These are phyloP conservation scores for Penicillium sp. DNA, from an alignment of 2,329 filamentous ascomycete species.

Conservation along the genomic window DNA sequence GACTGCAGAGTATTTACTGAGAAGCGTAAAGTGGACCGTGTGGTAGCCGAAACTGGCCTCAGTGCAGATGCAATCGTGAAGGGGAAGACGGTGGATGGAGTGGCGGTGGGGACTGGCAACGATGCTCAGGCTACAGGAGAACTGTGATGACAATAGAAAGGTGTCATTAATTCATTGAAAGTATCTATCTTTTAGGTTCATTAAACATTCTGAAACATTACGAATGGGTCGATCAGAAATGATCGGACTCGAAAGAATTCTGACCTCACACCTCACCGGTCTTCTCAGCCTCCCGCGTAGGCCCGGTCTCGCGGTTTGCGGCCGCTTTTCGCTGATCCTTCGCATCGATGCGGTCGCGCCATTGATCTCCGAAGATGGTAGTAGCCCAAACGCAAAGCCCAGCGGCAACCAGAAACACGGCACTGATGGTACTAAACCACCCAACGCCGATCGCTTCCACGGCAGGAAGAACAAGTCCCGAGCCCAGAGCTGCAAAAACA, in stretches of 20 bases:
- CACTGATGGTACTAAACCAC: conserved; percentile 73
- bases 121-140: background rate
- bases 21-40: conserved; percentile 31
- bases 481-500: conserved; percentile 68
- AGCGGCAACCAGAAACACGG: conserved; percentile 53
- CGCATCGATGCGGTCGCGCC: conserved; percentile 56
- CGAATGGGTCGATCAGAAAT: background rate
- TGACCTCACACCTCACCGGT: conserved; percentile 8
- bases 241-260: no score
- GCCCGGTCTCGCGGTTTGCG: conserved; percentile 7
- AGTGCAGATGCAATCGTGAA: conserved; percentile 17
- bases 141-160: background rate
- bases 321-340: conserved; percentile 41
- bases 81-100: conserved; percentile 1
- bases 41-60: conserved; percentile 27
- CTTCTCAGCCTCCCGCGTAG: background rate
- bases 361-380: conserved; percentile 50
- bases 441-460: conserved; percentile 74
- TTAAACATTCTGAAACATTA: background rate
- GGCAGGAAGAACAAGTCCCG: conserved; percentile 70
- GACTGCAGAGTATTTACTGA: conserved; percentile 40
- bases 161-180: background rate
- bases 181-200: background rate
- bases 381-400: conserved; percentile 50
- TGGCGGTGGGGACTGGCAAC: background rate